Evolutionary conservation across 2,329 filamentous ascomycete species (phyloP), one percentile per base, ranked within the genome.

Genomic region (Sclerotiophoma versabilis): DNA sequence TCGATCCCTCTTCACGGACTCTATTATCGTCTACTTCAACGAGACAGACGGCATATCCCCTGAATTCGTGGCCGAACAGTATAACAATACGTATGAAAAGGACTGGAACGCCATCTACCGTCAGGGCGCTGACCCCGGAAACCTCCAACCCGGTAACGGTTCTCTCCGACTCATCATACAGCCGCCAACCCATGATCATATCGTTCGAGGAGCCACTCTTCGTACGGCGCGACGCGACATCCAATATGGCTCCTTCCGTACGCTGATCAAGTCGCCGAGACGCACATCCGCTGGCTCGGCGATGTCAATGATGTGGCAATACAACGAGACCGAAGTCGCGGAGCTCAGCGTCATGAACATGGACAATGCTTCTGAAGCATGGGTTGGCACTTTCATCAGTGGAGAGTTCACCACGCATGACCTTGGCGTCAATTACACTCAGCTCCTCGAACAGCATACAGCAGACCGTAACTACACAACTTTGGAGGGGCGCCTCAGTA

Each of bases 11-110:
- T 81, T 76, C 57, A 82, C 79, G 0, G 80, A 82, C 37, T 76
- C 76, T 7, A 72, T 79, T 22, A 79, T 82, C 41, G 69, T 78
- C 4, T 82, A 81, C 65, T 82, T 82, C 73, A 82, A 82, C 59
- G 80, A 82, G 54, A 79, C 79, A 2, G 60, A 60, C 7, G 65
- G 47, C 14, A 49, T 77, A 11, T 71, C 73, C 3, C 58, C 68
- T 12, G 69, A 75, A 14, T 78, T 81, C 49, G 44, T 75, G 7
- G 64, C 74, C 6, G 72, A 79, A 51, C 62, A 73, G 19, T 82
- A 76, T 59, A 64, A 68, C 42, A 72, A 81, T 62, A 72, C 71
- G 20, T 79, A 77, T 53, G 79, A 81, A 45, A 79, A 76, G 55
- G 76, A 78, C 38, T 81, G 78, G 77, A 79, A 78, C 57, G 70